Evolutionary conservation across 2,329 filamentous ascomycete genomes (phyloP), one percentile per base, ranked within the genome.

Genomic region (Didymella glomerata): DNA sequence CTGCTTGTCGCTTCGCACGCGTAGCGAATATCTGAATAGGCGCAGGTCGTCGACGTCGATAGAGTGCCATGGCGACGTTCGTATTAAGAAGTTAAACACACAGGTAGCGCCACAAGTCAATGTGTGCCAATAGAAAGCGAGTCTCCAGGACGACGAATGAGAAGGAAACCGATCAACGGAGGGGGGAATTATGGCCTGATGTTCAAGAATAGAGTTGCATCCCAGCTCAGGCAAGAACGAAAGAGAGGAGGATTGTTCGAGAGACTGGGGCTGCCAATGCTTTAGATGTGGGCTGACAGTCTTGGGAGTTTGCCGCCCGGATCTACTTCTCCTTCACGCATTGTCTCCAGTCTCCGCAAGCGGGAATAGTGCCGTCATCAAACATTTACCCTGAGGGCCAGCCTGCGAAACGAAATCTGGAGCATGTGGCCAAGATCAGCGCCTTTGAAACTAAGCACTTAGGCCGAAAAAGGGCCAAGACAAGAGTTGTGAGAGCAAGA

Each of bases 81-180:
- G 32, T 53, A 64, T 63, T 62, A 66, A 41, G 42, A 60, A 60
- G 45, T 50, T 51, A 42, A n/a, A 34, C 40, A 30, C 46, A 6
- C 18, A 54, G 25, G 41, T 42, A 50, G 32, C 42, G 44, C 41
- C 46, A 47, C 56, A 59, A 51, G 41, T 38, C 20, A 54, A 50
- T 49, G 49, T 36, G 56, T 54, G 41, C 56, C 50, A 22, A 41
- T 14, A 20, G 7, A 28, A 54, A 50, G 59, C 61, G 56, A 53
- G 72, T 72, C 71, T 28, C 68, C 69, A 69, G 70, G 72, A 74
- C 69, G 51, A 65, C 30, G 55, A 69, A 68, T 25, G 54, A 59
- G 32, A 63, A 60, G 60, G 53, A 55, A 67, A 65, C 70, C 72
- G 71, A 51, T 75, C 72, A 73, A 74, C 71, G 70, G 73, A 70